A percentile compares a stretch with the other conserved stretches of the same genome.
phyloP scores from a whole-genome alignment of 169 alveolate genomes.

The Eimeria zaria region DNA sequence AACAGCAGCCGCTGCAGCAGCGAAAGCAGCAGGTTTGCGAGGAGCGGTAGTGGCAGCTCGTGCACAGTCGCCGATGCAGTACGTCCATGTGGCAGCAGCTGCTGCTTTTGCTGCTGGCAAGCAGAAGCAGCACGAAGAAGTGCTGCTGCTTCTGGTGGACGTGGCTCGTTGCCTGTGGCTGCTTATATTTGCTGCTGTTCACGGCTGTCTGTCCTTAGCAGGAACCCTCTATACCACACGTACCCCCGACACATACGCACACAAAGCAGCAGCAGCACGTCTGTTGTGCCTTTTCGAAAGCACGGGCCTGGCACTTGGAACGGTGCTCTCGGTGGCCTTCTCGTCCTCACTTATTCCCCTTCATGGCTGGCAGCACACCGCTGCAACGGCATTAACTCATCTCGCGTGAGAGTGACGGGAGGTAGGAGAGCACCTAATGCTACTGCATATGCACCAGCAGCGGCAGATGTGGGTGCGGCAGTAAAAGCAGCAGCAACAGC shows the following conservation, averaged over 20 bases:
- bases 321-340: constrained; percentile 37
- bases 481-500: not conserved
- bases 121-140: constrained; percentile 21
- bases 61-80: not conserved
- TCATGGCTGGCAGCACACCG: not conserved
- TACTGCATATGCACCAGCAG: not conserved
- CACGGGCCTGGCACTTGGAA: constrained; percentile 68
- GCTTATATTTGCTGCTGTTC: constrained; percentile 46
- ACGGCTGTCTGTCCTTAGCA: constrained; percentile 62
- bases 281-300: constrained; percentile 62
- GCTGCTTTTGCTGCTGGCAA: not conserved
- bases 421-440: not conserved
- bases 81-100: not conserved
- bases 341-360: not conserved
- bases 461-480: not conserved
- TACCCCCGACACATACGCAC: constrained; percentile 13
- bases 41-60: not conserved
- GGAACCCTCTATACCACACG: constrained; percentile 58
- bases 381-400: constrained; percentile 19
- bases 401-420: constrained; percentile 19
- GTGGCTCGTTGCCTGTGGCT: constrained; percentile 27
- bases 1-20: constrained; percentile 4
- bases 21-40: not conserved
- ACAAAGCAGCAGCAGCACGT: constrained; percentile 63
- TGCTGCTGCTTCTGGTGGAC: constrained; percentile 39